Evolutionary conservation across 306 rosid species (phyloP).

Genomic region (Lathyrus tuberosus): DNA sequence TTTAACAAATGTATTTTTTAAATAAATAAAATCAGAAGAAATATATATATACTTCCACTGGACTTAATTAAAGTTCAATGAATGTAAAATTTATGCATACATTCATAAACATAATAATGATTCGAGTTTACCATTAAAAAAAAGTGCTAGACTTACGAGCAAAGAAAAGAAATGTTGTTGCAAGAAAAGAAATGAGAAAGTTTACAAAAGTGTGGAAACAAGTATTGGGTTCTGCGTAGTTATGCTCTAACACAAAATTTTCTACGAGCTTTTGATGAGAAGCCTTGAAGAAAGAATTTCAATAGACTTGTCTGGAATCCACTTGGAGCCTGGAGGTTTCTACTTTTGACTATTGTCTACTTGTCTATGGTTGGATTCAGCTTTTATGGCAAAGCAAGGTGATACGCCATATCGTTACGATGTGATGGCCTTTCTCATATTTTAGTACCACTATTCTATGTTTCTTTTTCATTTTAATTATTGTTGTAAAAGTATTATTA

Average conservation of each 20-base stretch:
- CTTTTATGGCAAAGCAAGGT: conserved; percentile 33
- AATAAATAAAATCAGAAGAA: too few species aligned
- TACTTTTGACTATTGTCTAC: conserved; percentile 29
- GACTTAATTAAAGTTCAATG: too few species aligned
- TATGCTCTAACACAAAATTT: conserved; percentile 5
- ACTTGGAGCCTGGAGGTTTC: conserved; percentile 36
- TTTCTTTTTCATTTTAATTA: too few species aligned
- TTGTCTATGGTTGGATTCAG: conserved; percentile 41
- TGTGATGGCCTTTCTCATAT: conserved; percentile 36
- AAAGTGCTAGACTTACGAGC: too few species aligned
- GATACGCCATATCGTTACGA: conserved; percentile 42
- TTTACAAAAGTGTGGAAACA: conserved; percentile 13
- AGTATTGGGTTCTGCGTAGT: conserved; percentile 24
- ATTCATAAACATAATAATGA: too few species aligned
- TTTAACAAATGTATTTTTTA: too few species aligned
- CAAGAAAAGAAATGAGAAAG: too few species aligned
- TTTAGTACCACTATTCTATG: background rate
- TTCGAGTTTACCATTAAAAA: too few species aligned
- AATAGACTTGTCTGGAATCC: conserved; percentile 39
- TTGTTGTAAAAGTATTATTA: too few species aligned
- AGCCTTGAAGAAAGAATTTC: conserved; percentile 10
- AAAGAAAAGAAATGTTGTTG: too few species aligned
- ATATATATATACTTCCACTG: too few species aligned
- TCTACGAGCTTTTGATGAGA: conserved; percentile 13
- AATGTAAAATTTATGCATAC: too few species aligned